Conservation (phyloP, 2,329 filamentous ascomycete genomes). For the Paraphoma sp. region DNA sequence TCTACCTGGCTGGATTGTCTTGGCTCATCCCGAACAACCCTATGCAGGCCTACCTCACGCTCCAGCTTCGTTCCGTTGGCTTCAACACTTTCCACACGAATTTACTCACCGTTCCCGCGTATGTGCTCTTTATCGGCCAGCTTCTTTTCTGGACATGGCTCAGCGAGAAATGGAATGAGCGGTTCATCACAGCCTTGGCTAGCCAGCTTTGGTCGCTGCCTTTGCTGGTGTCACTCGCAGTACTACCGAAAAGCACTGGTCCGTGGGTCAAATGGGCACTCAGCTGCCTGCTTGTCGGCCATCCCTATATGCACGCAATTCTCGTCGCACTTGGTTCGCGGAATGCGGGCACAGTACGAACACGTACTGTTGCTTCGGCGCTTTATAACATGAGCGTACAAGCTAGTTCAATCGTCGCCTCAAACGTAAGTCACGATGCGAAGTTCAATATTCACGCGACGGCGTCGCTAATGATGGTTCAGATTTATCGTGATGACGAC, state of each 20-base stretch:
- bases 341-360: constrained; percentile 66
- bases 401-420: constrained; percentile 25
- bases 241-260: neutral
- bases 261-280: constrained; percentile 4
- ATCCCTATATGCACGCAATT: constrained; percentile 50
- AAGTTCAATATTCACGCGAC: neutral
- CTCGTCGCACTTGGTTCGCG: constrained; percentile 64
- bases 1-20: constrained; percentile 28
- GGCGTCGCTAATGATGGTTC: neutral
- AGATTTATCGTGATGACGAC: constrained; percentile 32
- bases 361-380: constrained; percentile 61
- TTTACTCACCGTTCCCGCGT: constrained; percentile 61
- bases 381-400: constrained; percentile 42
- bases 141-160: constrained; percentile 52
- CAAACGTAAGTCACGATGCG: constrained; percentile 14
- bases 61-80: constrained; percentile 22
- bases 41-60: constrained; percentile 26
- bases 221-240: constrained; percentile 58
- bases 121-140: constrained; percentile 21
- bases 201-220: constrained; percentile 64
- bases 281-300: constrained; percentile 25
- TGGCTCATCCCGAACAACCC: constrained; percentile 28
- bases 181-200: constrained; percentile 54
- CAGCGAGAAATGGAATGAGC: constrained; percentile 54
- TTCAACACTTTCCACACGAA: constrained; percentile 57